These are phyloP conservation scores for Echites panduratus DNA, from an alignment of 257 asterid genomes.

Conservation along the genomic window DNA sequence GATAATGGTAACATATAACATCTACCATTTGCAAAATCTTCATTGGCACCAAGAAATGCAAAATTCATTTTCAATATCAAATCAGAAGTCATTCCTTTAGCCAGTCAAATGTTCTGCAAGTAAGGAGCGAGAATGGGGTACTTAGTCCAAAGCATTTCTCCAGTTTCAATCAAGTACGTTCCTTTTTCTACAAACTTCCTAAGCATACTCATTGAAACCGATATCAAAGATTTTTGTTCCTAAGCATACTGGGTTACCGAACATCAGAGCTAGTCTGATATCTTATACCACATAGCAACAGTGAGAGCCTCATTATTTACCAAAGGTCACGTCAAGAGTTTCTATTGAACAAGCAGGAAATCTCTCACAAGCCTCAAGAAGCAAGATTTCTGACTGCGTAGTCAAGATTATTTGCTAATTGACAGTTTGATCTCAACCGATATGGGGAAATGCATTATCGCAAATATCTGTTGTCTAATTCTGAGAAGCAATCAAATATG, in stretches of 20 bases:
- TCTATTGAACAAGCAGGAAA: not conserved
- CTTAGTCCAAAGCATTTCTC: not conserved
- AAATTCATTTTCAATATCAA: not conserved
- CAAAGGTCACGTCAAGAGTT: not conserved
- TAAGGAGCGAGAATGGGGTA: not conserved
- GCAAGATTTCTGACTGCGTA: not conserved
- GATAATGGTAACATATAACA: not conserved
- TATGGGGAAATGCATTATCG: not conserved
- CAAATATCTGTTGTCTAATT: not conserved
- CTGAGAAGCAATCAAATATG: not conserved
- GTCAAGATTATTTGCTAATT: not conserved
- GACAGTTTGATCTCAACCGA: not conserved
- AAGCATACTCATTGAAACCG: not conserved
- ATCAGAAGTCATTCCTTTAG: not conserved
- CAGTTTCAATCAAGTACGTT: not conserved
- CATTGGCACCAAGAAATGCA: not conserved
- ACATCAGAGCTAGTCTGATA: not conserved
- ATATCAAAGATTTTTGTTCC: not conserved
- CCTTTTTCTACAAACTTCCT: not conserved
- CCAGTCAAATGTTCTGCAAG: not conserved
- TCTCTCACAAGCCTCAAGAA: not conserved
- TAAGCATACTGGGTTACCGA: not conserved
- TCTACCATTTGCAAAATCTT: not conserved
- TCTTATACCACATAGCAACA: not conserved
- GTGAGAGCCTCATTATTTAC: not conserved